Conservation (phyloP, 306 rosid genomes). For the Prunus fruticosa region DNA sequence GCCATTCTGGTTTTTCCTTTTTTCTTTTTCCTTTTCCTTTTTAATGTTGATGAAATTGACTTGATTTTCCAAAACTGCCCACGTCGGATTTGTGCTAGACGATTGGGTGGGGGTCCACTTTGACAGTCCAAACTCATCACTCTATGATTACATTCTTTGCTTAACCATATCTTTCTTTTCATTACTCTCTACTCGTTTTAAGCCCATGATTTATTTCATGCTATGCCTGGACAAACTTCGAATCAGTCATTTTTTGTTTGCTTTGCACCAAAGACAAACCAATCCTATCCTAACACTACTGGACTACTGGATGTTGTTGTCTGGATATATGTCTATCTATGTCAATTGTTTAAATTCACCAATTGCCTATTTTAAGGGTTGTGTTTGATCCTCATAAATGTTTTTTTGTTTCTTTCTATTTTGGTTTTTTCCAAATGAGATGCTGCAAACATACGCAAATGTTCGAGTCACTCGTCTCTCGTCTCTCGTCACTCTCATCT, state of each 20-base stretch:
- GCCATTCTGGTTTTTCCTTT: background rate
- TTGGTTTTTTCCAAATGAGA: too few relatives aligned
- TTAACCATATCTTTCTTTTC: slow-evolving; percentile 10
- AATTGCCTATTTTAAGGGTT: background rate
- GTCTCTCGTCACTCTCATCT: too few relatives aligned
- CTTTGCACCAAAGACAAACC: background rate
- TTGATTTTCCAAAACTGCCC: slow-evolving; percentile 28
- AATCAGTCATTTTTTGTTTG: background rate
- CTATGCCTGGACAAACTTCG: background rate
- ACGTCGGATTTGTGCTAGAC: slow-evolving; percentile 7
- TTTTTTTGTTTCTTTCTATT: too few relatives aligned
- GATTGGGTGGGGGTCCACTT: background rate
- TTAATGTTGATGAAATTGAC: slow-evolving; percentile 11
- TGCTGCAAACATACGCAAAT: too few relatives aligned
- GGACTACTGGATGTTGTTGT: background rate
- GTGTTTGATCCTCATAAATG: background rate
- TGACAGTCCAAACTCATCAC: background rate
- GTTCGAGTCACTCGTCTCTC: too few relatives aligned
- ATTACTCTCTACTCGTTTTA: slow-evolving; percentile 3
- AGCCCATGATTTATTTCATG: background rate
- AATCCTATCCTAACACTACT: background rate
- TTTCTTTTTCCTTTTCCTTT: slow-evolving; percentile 5
- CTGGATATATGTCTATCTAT: background rate
- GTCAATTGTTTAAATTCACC: background rate
- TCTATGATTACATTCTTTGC: slow-evolving; percentile 13